Base-by-base conservation (phyloP, 1,139 yeast species). In the Pichia norvegensis region DNA sequence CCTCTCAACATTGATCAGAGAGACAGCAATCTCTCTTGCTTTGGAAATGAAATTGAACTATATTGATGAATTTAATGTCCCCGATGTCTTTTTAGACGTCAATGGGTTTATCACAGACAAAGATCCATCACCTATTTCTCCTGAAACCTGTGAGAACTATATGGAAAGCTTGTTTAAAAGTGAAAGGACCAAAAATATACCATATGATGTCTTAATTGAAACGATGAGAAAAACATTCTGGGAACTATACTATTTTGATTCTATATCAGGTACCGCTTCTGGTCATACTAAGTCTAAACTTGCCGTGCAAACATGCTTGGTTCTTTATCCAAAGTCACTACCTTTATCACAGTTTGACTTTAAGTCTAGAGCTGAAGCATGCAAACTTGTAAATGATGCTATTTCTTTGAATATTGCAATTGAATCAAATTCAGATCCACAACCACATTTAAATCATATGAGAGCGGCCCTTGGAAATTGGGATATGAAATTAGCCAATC, bases 221-320 rank as follows among this genome's bases (percentile, higher is more conserved):
- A 59, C 65, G 38, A 69, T 70, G 7, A 61, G 78, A 46, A 60
- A 76, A 47, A 62, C 71, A 5, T 67, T 71, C 48, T 73, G 78
- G 78, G 79, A 74, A 46, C 53, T 72, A 9, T 68, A 70, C 53
- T 73, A 72, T 53, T 63, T 73, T 44, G 79, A 74, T 55, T 70
- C 73, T 10, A 63, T 73, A 35, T 70, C 72, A 47, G 78, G 77
- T 0, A 72, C 76, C 3, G 75, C 79, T 1, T 75, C 73, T 43
- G 79, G 78, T n/a, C 64, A 63, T 44, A 61, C 76, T 0, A 59
- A 69, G 13, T 70, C 77, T 2, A 54, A 59, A n/a, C 52, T 74
- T 13, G 67, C 72, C 1, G 53, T 62, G 1, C 46, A 64, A 1
- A 57, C 64, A 21, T 60, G 67, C 25, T 55, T 62, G 29, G 64